Conservation (phyloP, 352 stramenopile species). For the Phytophthora sansomeana region DNA sequence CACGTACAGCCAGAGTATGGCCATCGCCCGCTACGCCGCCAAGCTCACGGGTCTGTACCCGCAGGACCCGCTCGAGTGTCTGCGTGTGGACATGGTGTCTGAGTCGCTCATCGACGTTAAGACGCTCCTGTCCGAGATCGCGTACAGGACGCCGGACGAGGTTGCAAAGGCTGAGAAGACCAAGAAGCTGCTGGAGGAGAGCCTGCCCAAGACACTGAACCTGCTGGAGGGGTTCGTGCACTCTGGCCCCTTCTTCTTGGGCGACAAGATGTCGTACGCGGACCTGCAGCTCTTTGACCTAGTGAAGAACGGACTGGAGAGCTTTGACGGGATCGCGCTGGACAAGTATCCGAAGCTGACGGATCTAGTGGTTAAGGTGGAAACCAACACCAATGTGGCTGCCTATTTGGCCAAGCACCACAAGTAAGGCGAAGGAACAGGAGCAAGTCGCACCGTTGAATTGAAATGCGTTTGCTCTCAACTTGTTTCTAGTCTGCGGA, state of each 20-base stretch:
- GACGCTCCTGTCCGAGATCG: slow-evolving; percentile 47
- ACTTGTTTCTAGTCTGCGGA: not conserved
- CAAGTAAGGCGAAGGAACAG: slow-evolving; percentile 10
- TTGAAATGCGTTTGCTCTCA: not conserved
- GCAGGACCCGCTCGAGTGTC: slow-evolving; percentile 50
- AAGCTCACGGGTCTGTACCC: slow-evolving; percentile 71
- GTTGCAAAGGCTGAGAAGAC: slow-evolving; percentile 52
- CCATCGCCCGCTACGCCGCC: slow-evolving; percentile 64
- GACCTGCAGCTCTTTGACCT: slow-evolving; percentile 70
- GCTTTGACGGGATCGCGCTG: slow-evolving; percentile 45
- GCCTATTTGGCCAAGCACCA: slow-evolving; percentile 44
- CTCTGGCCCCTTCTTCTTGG: slow-evolving; percentile 58
- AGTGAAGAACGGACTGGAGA: slow-evolving; percentile 48
- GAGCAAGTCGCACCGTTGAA: slow-evolving; percentile 4
- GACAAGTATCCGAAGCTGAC: slow-evolving; percentile 55
- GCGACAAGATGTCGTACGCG: slow-evolving; percentile 51
- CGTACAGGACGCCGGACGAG: slow-evolving; percentile 45
- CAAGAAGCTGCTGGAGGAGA: slow-evolving; percentile 48
- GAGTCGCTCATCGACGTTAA: slow-evolving; percentile 54
- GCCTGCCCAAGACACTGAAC: slow-evolving; percentile 46
- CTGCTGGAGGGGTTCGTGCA: slow-evolving; percentile 49
- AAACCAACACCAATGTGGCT: slow-evolving; percentile 45
- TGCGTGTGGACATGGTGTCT: slow-evolving; percentile 62
- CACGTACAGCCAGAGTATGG: slow-evolving; percentile 66
- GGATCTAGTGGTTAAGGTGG: slow-evolving; percentile 42